These are phyloP conservation scores for Penicillium palitans DNA, from an alignment of 2,329 filamentous ascomycete species.

Conservation along the genomic window DNA sequence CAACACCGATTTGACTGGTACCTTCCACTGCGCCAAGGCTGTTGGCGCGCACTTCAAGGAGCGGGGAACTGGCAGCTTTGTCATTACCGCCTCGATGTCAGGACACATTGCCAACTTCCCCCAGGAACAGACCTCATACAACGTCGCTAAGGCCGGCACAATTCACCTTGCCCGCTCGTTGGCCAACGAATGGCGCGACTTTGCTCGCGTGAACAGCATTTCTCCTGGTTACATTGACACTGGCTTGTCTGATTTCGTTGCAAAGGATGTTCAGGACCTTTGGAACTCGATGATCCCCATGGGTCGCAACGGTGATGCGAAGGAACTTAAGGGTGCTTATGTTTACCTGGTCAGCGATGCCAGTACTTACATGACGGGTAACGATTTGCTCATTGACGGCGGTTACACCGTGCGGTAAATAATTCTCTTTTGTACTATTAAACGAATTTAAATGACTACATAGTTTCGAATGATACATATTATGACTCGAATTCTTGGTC, in stretches of 20 bases:
- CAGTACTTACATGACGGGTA: slow-evolving; percentile 52
- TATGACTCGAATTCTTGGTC: background rate
- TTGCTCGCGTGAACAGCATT: slow-evolving; percentile 67
- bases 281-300: slow-evolving; percentile 63
- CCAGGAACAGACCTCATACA: slow-evolving; percentile 67
- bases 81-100: slow-evolving; percentile 66
- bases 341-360: slow-evolving; percentile 52
- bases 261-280: slow-evolving; percentile 56
- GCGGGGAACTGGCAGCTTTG: slow-evolving; percentile 62
- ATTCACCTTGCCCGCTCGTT: slow-evolving; percentile 65
- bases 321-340: slow-evolving; percentile 63
- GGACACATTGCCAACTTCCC: slow-evolving; percentile 58
- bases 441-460: background rate
- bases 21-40: slow-evolving; percentile 81
- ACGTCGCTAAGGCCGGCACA: slow-evolving; percentile 66
- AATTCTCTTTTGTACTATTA: slow-evolving; percentile 11
- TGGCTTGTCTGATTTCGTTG: slow-evolving; percentile 65
- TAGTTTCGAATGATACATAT: background rate
- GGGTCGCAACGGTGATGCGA: slow-evolving; percentile 62
- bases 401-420: slow-evolving; percentile 49
- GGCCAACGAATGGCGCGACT: slow-evolving; percentile 69
- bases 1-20: slow-evolving; percentile 82
- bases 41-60: slow-evolving; percentile 77
- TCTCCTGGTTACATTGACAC: slow-evolving; percentile 70
- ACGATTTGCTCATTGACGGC: slow-evolving; percentile 51